Percentiles rank a stretch among this genome's conserved stretches.
phyloP scores from a whole-genome alignment of 148 eudicot species.

The Spergularia bocconei region DNA sequence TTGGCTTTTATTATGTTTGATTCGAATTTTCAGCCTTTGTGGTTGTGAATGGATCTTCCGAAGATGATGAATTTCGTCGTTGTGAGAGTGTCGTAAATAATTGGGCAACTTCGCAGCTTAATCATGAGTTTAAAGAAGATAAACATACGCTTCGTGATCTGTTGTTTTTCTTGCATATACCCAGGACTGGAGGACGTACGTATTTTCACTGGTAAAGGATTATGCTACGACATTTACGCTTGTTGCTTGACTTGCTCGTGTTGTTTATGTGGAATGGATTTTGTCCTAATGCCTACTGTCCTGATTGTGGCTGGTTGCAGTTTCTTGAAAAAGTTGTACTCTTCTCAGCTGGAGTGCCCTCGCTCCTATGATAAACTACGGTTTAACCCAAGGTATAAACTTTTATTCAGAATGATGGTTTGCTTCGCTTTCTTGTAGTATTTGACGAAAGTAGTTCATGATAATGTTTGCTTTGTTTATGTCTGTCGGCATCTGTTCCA shows the following conservation, averaged over 20 bases:
- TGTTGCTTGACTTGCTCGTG: neutral
- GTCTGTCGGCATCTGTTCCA: no score
- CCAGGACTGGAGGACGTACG: conserved; percentile 91
- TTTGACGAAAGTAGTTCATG: no score
- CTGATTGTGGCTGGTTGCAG: conserved; percentile 35
- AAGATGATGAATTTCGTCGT: conserved; percentile 45
- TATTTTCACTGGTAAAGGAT: conserved; percentile 71
- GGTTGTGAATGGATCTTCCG: conserved; percentile 31
- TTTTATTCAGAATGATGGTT: no score
- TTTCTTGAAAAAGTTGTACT: conserved; percentile 80
- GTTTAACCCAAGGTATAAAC: conserved; percentile 71
- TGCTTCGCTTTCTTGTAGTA: no score
- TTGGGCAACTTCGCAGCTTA: conserved; percentile 66
- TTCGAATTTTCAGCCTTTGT: conserved; percentile 21
- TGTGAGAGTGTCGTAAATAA: conserved; percentile 60
- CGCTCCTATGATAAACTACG: conserved; percentile 90
- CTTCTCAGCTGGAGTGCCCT: conserved; percentile 70
- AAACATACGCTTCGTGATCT: conserved; percentile 65
- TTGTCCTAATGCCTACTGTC: neutral
- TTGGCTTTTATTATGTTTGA: no score
- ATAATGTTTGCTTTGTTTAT: no score
- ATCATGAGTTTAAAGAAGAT: conserved; percentile 55
- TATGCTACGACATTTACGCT: neutral
- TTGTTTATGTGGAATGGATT: neutral
- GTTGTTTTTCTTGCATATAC: conserved; percentile 86